Evolutionary conservation across 768 basidiomycete genomes (phyloP), one percentile per base, ranked within the genome.

Genomic region (Boletus sp.): DNA sequence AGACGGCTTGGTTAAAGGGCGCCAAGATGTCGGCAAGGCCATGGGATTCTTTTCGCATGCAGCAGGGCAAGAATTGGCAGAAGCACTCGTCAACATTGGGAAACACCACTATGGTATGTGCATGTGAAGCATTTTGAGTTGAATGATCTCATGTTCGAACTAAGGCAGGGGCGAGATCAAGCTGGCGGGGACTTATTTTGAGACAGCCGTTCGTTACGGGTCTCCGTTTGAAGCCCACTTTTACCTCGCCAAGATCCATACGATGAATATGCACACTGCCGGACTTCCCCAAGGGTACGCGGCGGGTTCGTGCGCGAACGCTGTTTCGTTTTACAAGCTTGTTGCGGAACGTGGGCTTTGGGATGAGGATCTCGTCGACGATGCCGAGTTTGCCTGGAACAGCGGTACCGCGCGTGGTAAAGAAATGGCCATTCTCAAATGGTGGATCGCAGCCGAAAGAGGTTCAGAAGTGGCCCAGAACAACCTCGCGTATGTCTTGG

Each of bases 141-240:
- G 23, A 46, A 29, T 5, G 34, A 50, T 35, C 62, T 65, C 25
- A 65, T 7, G 11, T 30, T 32, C 3, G 23, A 42, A 30, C 38
- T 17, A 58, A 96, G 95, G 79, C 30, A 79, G 79, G 15, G 84
- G 85, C 17, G 93, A 98, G 42, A 46, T 85, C 23, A 71, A 74
- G 25, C 58, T 79, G 5, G 94, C 95, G 0, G 81, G 77, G 1
- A 78, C 81, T 1, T 85, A 85, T 65, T 90, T 98, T 61, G 92
- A 98, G 69, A 79, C 79, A 25, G 97, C 95, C 4, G 75, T 96
- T 44, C 83, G 89, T 2, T 79, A 83, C 59, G 97, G 96, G 5
- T 95, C 96, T 5, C 88, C 90, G 1, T 93, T 96, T 54, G 95
- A 99, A 67, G 89, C 95, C 1, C 96, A 90, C 72, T 96, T 94